Conservation (phyloP, 129 eudicot genomes). For the Saposhnikovia divaricata region DNA sequence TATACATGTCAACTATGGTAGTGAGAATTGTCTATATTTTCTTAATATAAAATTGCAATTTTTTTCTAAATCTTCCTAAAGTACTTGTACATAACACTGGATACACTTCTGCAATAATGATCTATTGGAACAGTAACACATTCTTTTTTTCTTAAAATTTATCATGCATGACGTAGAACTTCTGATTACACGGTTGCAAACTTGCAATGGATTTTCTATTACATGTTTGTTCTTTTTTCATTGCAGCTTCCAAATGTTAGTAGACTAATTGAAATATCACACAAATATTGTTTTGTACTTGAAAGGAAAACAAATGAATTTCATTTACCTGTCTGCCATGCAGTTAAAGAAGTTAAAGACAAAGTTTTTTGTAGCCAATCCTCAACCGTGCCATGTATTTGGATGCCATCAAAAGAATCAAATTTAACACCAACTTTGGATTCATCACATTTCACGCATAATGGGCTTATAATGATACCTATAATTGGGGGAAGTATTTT, state of each 20-base stretch:
- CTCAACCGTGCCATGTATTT: constrained; percentile 30
- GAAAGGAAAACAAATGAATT: constrained; percentile 9
- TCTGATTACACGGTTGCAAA: not conserved
- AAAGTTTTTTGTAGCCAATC: constrained; percentile 61
- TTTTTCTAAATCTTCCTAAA: not conserved
- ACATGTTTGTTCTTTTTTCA: not conserved
- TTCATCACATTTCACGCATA: constrained; percentile 22
- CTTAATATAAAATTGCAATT: not conserved
- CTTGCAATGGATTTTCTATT: not conserved
- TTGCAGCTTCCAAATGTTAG: not conserved
- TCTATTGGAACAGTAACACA: not conserved
- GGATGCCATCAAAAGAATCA: constrained; percentile 26
- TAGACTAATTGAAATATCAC: not conserved
- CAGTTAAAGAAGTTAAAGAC: constrained; percentile 50
- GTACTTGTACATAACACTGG: not conserved
- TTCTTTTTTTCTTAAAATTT: not conserved
- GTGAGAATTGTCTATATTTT: not conserved
- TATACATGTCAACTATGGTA: not conserved
- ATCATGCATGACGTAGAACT: not conserved
- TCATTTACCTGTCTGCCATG: constrained; percentile 76
- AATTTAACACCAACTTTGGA: constrained; percentile 13
- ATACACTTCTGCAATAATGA: not conserved
- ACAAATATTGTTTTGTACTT: not conserved
- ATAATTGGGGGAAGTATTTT: constrained; percentile 56
- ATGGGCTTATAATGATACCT: constrained; percentile 50